Conservation (phyloP, 306 rosid genomes). For the Purshia tridentata region DNA sequence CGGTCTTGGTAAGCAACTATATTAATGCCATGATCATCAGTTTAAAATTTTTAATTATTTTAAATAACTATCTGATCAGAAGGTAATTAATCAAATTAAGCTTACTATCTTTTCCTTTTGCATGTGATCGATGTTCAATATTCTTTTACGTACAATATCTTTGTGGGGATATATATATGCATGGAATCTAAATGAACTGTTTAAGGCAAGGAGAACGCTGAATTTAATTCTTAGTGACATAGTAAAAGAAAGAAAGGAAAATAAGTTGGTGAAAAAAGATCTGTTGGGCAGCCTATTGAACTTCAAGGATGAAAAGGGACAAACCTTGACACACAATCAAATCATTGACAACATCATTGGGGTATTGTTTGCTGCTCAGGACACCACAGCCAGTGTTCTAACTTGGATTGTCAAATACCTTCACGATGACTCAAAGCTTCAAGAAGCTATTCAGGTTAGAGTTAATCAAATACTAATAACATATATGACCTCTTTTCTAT, state of each 20-base stretch:
- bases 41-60: background rate
- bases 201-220: constrained; percentile 29
- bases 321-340: constrained; percentile 15
- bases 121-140: background rate
- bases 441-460: constrained; percentile 21
- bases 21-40: background rate
- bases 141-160: background rate
- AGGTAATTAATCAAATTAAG: background rate
- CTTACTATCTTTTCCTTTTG: background rate
- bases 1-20: constrained; percentile 29
- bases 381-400: constrained; percentile 31
- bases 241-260: constrained; percentile 19
- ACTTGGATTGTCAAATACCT: constrained; percentile 33
- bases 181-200: constrained; percentile 1
- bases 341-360: constrained; percentile 31
- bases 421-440: constrained; percentile 16
- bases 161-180: background rate
- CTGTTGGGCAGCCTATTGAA: constrained; percentile 17
- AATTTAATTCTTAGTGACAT: constrained; percentile 13
- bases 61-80: background rate
- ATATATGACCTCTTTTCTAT: background rate
- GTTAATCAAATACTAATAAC: background rate
- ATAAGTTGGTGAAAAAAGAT: constrained; percentile 14
- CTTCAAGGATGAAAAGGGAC: constrained; percentile 22
- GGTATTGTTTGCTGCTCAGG: constrained; percentile 32